A percentile compares a stretch with the other conserved stretches of the same genome.
Conservation (phyloP, 2,329 filamentous ascomycete species). For the Ustulina deusta region DNA sequence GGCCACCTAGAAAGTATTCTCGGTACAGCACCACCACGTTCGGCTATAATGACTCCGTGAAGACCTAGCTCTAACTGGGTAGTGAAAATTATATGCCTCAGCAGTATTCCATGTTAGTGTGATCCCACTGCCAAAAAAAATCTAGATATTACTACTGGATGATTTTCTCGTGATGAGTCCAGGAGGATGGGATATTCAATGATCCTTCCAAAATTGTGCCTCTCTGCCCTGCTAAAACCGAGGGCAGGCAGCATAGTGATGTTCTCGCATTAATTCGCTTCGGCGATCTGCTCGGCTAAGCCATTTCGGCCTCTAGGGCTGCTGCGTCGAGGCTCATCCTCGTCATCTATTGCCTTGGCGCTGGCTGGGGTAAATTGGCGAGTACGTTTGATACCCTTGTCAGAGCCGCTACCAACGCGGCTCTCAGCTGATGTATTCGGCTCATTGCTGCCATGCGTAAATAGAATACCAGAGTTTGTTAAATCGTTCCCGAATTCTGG, state of each 20-base stretch:
- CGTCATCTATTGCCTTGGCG: slow-evolving; percentile 60
- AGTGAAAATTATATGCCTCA: slow-evolving; percentile 32
- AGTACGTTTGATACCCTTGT: slow-evolving; percentile 59
- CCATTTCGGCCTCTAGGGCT: slow-evolving; percentile 50
- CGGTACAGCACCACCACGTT: neutral
- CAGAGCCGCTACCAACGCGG: slow-evolving; percentile 43
- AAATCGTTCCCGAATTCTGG: slow-evolving; percentile 51
- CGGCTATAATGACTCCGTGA: neutral
- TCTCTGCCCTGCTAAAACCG: neutral
- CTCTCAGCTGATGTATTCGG: slow-evolving; percentile 33
- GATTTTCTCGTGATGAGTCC: slow-evolving; percentile 27
- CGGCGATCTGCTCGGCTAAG: slow-evolving; percentile 39
- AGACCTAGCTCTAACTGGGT: slow-evolving; percentile 22
- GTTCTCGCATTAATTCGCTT: slow-evolving; percentile 36
- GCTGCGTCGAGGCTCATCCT: slow-evolving; percentile 58
- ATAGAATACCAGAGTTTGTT: slow-evolving; percentile 45
- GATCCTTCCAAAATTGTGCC: slow-evolving; percentile 44
- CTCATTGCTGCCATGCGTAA: slow-evolving; percentile 41
- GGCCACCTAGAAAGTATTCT: slow-evolving; percentile 18
- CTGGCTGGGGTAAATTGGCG: slow-evolving; percentile 62
- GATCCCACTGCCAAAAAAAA: slow-evolving; percentile 31
- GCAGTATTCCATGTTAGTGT: slow-evolving; percentile 17
- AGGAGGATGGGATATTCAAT: slow-evolving; percentile 48
- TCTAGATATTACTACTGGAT: slow-evolving; percentile 33
- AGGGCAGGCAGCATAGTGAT: slow-evolving; percentile 11